Evolutionary conservation across 2,329 filamentous ascomycete genomes (phyloP), one percentile per base, ranked within the genome.

Genomic region (Aspergillus brunneoviolaceus): DNA sequence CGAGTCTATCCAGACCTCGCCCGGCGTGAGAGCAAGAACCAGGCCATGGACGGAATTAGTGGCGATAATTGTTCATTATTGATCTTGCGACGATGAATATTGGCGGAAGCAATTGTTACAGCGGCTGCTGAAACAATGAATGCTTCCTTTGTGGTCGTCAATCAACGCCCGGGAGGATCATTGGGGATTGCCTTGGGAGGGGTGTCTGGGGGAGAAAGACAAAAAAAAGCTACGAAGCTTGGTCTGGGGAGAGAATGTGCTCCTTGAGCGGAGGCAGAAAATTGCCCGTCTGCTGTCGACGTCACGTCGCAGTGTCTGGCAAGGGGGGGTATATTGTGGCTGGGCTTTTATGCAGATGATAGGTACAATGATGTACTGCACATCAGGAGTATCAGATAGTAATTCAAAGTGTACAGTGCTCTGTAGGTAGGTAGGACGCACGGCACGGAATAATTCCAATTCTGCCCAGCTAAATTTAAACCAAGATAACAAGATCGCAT

Each of bases 331-430:
- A 16, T 35, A 9, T 21, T 45, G 53, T 55, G 27, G 53, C 47
- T 55, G 52, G 52, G 51, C 12, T 49, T 31, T n/a, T 31, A 49
- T 49, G 53, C 52, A 35, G 53, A 25, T 55, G 53, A 55, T 55
- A 49, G 27, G 53, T 55, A 48, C 39, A 27, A 29, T 49, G 53
- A 55, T 49, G 53, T 55, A 47, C 27, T 35, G 33, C 14, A 31
- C 27, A 33, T 47, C 27, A 47, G 27, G 14, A 45, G 39, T 7
- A 45, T 19, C 39, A 45, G 39, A n/a, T 19, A 19, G 39, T 6
- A 39, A 39, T 12, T 14, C 2, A 5, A 3, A 4, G 23, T 23
- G 4, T 23, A 9, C 27, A 29, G 27, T 29, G 27, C 7, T 29
- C 27, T 10, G 12, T 35, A 16, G 33, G 33, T 35, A 45, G n/a